Base-by-base conservation (phyloP, 768 basidiomycete species). In the Suillus variegatus region DNA sequence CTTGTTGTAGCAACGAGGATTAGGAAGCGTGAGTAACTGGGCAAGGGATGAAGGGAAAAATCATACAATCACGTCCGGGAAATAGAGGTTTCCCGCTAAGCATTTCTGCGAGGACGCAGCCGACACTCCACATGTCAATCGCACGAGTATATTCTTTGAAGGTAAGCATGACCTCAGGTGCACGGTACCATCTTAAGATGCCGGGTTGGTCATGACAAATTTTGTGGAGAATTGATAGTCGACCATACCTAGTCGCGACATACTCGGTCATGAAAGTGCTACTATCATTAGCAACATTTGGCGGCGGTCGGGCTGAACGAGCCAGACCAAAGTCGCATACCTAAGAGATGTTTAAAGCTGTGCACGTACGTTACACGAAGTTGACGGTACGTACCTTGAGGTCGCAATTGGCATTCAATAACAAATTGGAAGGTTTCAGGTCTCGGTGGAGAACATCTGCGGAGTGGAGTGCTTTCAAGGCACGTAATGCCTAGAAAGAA, bases 111-210 rank as follows among this genome's bases (percentile, higher is more conserved):
- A 94, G 78, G 2, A 94, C 88, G 73, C 93, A 94, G 2, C 93
- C 91, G 22, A 94, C 92, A 65, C 88, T 88, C 93, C 93, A 95
- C 74, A 94, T 85, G 68, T 94, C 92, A 76, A 94, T 92, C 0
- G 91, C 91, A 41, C 86, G 86, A 6, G 94, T 95, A 75, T 98
- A 98, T 80, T 96, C 90, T 73, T 96, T 95, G 82, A 97, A 98
- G 0, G 94, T 97, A 43, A 99, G 85, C 97, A 99, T 98, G 67
- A 99, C 93, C 76, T 98, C 97, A 0, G 97, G 97, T 0, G 97
- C 97, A 38, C 97, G 88, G 75, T 98, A 99, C 97, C 97, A 98
- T 73, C 94, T 89, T 60, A 13, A 32, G 46, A 52, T 47, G 64
- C 56, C 35, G 61, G 68, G 52, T 16, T 40, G 13, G 36, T 66